Conservation (phyloP, 305 asterid genomes). For the Fraxinus floribunda region DNA sequence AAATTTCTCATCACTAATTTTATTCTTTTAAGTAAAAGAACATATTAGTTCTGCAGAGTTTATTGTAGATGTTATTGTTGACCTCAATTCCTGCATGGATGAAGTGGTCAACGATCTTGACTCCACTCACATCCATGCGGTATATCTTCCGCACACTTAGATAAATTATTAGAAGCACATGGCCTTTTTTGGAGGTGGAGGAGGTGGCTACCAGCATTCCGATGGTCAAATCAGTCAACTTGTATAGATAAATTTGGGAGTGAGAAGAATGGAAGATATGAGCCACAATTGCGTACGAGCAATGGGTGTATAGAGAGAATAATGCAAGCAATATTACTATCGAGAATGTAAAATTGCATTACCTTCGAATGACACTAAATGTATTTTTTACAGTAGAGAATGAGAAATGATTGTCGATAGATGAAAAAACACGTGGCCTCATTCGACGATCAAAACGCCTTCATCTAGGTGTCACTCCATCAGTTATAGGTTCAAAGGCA, state of each 20-base stretch:
- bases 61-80: not conserved
- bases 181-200: not conserved
- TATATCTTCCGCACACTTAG: too few relatives aligned
- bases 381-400: too few relatives aligned
- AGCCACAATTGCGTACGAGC: not conserved
- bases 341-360: not conserved
- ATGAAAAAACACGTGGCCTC: not conserved
- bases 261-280: not conserved
- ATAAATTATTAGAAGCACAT: too few relatives aligned
- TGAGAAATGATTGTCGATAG: not conserved
- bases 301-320: not conserved
- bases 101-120: not conserved
- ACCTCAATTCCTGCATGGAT: not conserved
- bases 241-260: not conserved
- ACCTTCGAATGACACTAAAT: not conserved
- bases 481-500: not conserved
- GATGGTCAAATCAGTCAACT: not conserved
- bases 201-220: not conserved
- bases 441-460: not conserved
- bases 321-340: not conserved
- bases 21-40: too few relatives aligned
- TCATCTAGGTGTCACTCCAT: not conserved
- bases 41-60: not conserved
- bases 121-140: not conserved
- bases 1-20: not conserved